Evolutionary conservation across 352 stramenopile genomes (phyloP).

Genomic region (Phytophthora palmivora): DNA sequence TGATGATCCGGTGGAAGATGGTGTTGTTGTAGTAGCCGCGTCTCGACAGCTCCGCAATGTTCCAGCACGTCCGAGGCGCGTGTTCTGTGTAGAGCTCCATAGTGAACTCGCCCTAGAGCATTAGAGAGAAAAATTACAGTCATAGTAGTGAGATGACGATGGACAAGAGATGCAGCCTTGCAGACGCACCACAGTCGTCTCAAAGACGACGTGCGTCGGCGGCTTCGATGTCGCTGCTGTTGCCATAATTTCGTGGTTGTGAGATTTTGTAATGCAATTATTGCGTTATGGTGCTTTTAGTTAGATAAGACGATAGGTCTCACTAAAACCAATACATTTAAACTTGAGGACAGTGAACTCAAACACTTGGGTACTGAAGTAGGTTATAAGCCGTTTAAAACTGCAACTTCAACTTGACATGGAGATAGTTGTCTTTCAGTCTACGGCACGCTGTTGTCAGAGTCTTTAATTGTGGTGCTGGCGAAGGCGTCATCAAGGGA

Average conservation of each 20-base stretch:
- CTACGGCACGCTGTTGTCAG: slow-evolving; percentile 1
- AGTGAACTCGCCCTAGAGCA: slow-evolving; percentile 84
- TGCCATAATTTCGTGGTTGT: slow-evolving; percentile 22
- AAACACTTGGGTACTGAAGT: too few relatives aligned
- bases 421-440: too few relatives aligned
- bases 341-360: too few relatives aligned
- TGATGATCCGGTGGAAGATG: slow-evolving; percentile 97
- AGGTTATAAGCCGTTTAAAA: too few relatives aligned
- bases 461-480: slow-evolving; percentile 14
- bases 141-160: background rate
- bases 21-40: slow-evolving; percentile 96
- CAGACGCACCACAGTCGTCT: slow-evolving; percentile 77
- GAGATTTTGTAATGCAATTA: too few relatives aligned
- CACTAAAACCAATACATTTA: too few relatives aligned
- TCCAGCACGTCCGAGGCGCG: slow-evolving; percentile 93
- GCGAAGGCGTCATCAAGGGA: slow-evolving; percentile 26
- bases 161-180: background rate
- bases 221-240: slow-evolving; percentile 33
- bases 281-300: too few relatives aligned
- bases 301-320: too few relatives aligned
- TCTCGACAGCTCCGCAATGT: slow-evolving; percentile 92
- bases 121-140: background rate
- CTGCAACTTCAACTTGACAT: too few relatives aligned
- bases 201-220: slow-evolving; percentile 84
- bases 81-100: slow-evolving; percentile 95